A percentile compares a stretch with the other conserved stretches of the same genome.
These are phyloP conservation scores for Myxozyma udenii DNA, from an alignment of 805 yeast genomes.

Conservation along the genomic window DNA sequence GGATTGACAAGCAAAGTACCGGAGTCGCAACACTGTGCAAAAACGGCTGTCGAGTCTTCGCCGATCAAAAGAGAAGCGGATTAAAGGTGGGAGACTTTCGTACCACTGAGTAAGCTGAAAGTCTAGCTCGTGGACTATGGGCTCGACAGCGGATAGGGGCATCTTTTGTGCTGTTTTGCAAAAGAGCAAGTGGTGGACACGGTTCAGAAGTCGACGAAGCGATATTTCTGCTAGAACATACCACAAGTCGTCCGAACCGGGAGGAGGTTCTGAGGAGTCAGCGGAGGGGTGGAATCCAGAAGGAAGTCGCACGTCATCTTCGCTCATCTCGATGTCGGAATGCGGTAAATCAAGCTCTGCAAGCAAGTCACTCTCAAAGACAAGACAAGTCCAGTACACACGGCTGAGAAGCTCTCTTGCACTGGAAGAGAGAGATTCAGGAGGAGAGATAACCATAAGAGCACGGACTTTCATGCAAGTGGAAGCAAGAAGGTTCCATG, in stretches of 20 bases:
- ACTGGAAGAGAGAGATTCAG: conserved; percentile 1
- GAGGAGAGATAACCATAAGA: conserved; percentile 3
- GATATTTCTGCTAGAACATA: conserved; percentile 19
- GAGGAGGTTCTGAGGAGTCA: conserved; percentile 2
- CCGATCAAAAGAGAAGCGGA: conserved; percentile 11
- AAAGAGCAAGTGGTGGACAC: conserved; percentile 21
- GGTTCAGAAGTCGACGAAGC: conserved; percentile 16
- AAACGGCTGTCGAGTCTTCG: conserved; percentile 6
- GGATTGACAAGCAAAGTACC: conserved; percentile 20
- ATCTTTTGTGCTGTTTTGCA: conserved; percentile 7
- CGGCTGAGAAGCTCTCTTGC: conserved; percentile 16
- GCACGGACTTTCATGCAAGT: conserved; percentile 11
- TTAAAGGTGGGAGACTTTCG: conserved; percentile 8
- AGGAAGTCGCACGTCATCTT: conserved; percentile 18
- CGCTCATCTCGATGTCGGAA: conserved; percentile 17
- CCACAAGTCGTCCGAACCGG: conserved; percentile 24
- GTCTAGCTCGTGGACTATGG: conserved; percentile 22
- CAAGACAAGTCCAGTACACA: conserved; percentile 18
- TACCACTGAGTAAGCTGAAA: conserved; percentile 25
- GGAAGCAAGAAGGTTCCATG: conserved; percentile 15
- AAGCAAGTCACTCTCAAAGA: conserved; percentile 21
- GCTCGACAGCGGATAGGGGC: conserved; percentile 18
- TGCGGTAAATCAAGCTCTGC: conserved; percentile 23
- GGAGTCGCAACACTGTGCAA: conserved; percentile 12
- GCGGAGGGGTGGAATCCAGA: conserved; percentile 9